These are phyloP conservation scores for Nannochloropsis gaditana DNA, from an alignment of 108 stramenopile species.

Conservation along the genomic window DNA sequence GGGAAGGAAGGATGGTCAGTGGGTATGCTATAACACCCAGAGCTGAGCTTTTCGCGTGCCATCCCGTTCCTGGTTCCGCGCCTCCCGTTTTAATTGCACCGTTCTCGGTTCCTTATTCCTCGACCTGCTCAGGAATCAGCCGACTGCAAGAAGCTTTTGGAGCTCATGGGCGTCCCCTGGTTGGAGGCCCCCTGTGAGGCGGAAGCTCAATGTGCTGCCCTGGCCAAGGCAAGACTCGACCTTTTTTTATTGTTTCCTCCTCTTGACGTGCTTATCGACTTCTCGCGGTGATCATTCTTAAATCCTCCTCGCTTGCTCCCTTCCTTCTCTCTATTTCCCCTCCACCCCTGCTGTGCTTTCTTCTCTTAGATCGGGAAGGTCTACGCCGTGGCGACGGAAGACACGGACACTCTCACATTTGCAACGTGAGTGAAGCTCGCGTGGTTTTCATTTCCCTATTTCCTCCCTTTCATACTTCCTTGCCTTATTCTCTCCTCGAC, in stretches of 20 bases:
- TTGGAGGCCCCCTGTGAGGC: slow-evolving; percentile 93
- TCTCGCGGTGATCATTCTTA: neutral
- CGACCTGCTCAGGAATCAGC: slow-evolving; percentile 50
- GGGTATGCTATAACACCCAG: no score
- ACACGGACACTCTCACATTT: slow-evolving; percentile 99
- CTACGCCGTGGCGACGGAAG: slow-evolving; percentile 95
- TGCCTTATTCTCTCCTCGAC: neutral
- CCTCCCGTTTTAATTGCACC: neutral
- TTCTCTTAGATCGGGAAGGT: slow-evolving; percentile 58
- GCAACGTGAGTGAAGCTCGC: slow-evolving; percentile 43
- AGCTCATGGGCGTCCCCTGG: slow-evolving; percentile 93
- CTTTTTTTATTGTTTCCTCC: no score
- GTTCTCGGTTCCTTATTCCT: neutral
- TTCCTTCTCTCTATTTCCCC: neutral
- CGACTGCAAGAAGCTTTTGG: slow-evolving; percentile 63
- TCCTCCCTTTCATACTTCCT: neutral
- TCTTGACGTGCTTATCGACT: no score
- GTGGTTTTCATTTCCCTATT: neutral
- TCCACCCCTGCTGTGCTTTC: neutral
- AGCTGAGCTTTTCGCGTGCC: neutral
- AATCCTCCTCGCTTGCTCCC: neutral
- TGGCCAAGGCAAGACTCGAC: slow-evolving; percentile 56
- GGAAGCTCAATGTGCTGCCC: slow-evolving; percentile 91
- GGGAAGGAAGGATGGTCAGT: no score
- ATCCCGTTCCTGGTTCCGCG: neutral